These are phyloP conservation scores for Toxicodendron radicans DNA, from an alignment of 345 rosid genomes.

Conservation along the genomic window DNA sequence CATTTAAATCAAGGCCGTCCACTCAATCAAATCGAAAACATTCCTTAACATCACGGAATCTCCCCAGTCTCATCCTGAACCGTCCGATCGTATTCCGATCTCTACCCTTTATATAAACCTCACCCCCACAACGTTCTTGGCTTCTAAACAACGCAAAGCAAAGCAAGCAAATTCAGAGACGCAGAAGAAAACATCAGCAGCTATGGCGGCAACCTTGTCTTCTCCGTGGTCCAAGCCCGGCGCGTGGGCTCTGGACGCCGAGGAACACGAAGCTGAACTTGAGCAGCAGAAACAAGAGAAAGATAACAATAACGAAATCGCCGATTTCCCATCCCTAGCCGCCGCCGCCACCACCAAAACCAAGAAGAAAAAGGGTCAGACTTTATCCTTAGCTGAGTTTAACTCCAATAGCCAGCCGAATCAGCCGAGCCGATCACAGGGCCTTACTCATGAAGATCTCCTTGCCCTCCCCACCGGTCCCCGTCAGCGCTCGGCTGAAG, in stretches of 20 bases:
- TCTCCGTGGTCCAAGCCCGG: constrained; percentile 97
- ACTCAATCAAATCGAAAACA: neutral
- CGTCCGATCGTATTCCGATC: constrained; percentile 38
- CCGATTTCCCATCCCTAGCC: constrained; percentile 67
- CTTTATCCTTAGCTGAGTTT: constrained; percentile 70
- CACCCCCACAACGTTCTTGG: neutral
- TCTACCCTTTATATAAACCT: constrained; percentile 20
- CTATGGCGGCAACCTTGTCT: constrained; percentile 80
- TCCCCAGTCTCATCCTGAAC: constrained; percentile 21
- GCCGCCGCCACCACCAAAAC: constrained; percentile 69
- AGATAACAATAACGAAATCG: neutral
- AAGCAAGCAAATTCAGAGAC: constrained; percentile 14
- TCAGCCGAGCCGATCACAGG: constrained; percentile 23
- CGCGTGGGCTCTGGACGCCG: constrained; percentile 92
- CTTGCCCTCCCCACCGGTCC: constrained; percentile 84
- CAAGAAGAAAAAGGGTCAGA: constrained; percentile 69
- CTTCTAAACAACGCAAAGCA: constrained; percentile 36
- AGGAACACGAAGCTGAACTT: constrained; percentile 74
- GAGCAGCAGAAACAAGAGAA: constrained; percentile 40
- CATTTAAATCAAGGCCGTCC: constrained; percentile 1
- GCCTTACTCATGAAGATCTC: constrained; percentile 61
- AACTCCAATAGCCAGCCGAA: constrained; percentile 31
- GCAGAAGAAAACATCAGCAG: neutral
- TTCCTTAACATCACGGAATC: neutral
- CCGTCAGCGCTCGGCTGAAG: constrained; percentile 80